Base-by-base conservation (phyloP, 2,329 filamentous ascomycete species). In the Penicillium sp. region DNA sequence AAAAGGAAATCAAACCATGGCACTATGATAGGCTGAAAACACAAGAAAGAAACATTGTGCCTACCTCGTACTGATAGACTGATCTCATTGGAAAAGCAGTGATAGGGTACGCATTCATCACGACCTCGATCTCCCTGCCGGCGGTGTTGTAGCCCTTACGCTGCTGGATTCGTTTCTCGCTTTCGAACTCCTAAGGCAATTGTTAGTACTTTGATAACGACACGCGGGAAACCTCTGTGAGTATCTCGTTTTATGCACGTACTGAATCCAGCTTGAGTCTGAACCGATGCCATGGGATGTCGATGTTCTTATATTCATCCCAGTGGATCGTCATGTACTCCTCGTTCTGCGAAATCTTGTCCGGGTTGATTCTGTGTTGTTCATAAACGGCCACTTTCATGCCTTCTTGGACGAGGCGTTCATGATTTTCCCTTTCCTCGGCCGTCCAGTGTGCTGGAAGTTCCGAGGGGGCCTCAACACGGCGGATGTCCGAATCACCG, bases 11-110 rank as follows among this genome's bases (percentile, higher is more conserved):
- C 40, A 28, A 51, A 2, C 41, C 18, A 35, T 28, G 10, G 4
- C 22, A 18, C 8, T 8, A 16, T 34, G 3, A 34, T 9, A 8
- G 31, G 31, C 1, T 7, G 3, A 9, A 13, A 3, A 9, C 14
- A 7, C 39, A 25, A 43, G 14, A 43, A 28, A 79, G 22, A 25
- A 25, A 25, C 22, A 25, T 8, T 7, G 22, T 25, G 22, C 86
- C 78, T 73, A 91, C 88, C 72, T 95, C 89, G 60, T 92, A 97
- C 64, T 96, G 91, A 54, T 84, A 84, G 18, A 96, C 80, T 0
- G 81, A 79, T 11, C 75, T 78, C 2, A 68, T 76, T 0, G 83
- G 83, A 47, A 84, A 81, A 9, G 74, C 70, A 0, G 67, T 70
- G 46, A 96, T 84, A 0, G 83, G 78, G 69, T 85, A 95, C 10